These are phyloP conservation scores for Zostera marina DNA, from an alignment of 116 monocot species.

Conservation along the genomic window DNA sequence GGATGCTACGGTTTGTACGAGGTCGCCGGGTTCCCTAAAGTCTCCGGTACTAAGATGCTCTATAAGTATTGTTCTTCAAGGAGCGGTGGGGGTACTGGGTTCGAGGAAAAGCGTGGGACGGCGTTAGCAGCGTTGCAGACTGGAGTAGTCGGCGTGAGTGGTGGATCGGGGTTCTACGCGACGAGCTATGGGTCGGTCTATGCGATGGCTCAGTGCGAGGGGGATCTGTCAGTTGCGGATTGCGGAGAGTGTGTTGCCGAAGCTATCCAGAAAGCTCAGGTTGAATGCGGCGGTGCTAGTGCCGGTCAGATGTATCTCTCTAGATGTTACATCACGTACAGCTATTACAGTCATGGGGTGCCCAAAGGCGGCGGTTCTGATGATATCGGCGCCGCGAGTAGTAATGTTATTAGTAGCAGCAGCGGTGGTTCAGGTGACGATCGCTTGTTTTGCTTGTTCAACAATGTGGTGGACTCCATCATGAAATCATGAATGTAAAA, in stretches of 20 bases:
- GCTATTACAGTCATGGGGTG: slow-evolving; percentile 46
- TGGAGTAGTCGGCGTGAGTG: slow-evolving; percentile 16
- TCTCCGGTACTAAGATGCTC: slow-evolving; percentile 82
- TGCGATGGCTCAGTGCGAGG: slow-evolving; percentile 94
- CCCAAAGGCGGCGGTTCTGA: slow-evolving; percentile 19
- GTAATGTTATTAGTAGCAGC: slow-evolving; percentile 20
- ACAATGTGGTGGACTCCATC: background rate
- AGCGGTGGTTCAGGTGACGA: slow-evolving; percentile 7
- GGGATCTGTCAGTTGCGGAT: slow-evolving; percentile 60
- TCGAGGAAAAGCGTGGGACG: slow-evolving; percentile 71
- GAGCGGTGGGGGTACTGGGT: slow-evolving; percentile 33
- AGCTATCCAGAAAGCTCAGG: slow-evolving; percentile 85
- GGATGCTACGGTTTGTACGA: slow-evolving; percentile 84
- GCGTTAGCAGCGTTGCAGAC: slow-evolving; percentile 61
- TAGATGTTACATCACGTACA: slow-evolving; percentile 86
- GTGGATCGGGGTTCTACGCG: slow-evolving; percentile 46
- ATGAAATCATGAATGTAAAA: background rate
- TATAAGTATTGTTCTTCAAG: slow-evolving; percentile 68
- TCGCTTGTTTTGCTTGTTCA: background rate
- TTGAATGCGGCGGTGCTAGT: slow-evolving; percentile 75
- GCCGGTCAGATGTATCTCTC: slow-evolving; percentile 84
- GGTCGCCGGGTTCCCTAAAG: slow-evolving; percentile 67
- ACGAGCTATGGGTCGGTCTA: slow-evolving; percentile 63
- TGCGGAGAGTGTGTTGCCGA: slow-evolving; percentile 67
- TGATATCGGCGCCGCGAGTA: slow-evolving; percentile 1